Base-by-base conservation (phyloP, 495 filamentous ascomycete species). In the Penicillium herquei region DNA sequence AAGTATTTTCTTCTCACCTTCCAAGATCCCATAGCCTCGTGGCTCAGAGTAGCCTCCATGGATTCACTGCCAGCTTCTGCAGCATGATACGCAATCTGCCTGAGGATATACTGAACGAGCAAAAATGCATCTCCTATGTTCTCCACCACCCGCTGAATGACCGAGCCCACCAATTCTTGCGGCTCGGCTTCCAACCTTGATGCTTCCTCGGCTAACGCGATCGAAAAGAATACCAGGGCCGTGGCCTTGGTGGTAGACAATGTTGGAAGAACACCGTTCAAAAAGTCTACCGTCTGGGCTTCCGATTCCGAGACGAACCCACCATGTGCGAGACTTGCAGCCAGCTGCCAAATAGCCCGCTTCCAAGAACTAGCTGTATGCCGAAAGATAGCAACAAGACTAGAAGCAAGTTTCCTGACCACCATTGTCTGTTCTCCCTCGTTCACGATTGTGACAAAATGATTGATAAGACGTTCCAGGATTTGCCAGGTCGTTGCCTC, bases 371-470 rank as follows among this genome's bases (percentile, higher is more conserved):
- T 71, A 0, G 83, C 81, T 39, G 88, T 85, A 49, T 87, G 86
- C 31, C 91, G 72, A 63, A 91, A 96, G 63, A 88, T 90, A 5
- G 88, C 85, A 37, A 88, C 87, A 8, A 97, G 69, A 39, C 90
- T 89, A 18, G 88, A 84, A 60, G 91, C 92, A 18, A 97, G 78
- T 72, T 98, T 98, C 66, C 83, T 84, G 35, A 87, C 71, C 7
- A 96, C 91, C 47, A 94, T 74, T 31, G 80, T 61, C 10, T 80
- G 78, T 18, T 87, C 83, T 0, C 78, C 80, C 35, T 79, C 75
- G 39, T 75, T 77, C 1, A 88, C 77, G 16, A 84, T 76, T 14
- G 74, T 68, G 9, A 91, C 76, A 50, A 86, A 78, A 79, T 89
- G 89, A 39, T 78, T 72, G 39, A 94, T 78, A 14, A 95, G 81